These are phyloP conservation scores for Pulveroboletus sp. DNA, from an alignment of 768 basidiomycete species.

Conservation along the genomic window DNA sequence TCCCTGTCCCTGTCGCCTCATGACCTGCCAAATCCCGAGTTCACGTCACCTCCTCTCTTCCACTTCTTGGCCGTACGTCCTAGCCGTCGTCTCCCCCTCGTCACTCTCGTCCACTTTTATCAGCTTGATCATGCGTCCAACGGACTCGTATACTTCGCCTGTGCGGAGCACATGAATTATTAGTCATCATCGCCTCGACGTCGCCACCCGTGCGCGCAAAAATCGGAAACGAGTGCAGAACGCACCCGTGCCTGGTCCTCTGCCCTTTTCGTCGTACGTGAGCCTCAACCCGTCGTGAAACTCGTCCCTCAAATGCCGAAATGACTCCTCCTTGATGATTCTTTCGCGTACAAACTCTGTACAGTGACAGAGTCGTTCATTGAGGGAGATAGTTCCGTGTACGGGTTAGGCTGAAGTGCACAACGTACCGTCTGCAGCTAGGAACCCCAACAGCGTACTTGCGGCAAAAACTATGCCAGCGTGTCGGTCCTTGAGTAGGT, in stretches of 20 bases:
- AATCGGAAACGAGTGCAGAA: background rate
- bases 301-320: constrained; percentile 17
- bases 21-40: too few species aligned
- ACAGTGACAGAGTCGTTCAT: background rate
- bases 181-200: too few species aligned
- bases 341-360: constrained; percentile 16
- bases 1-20: too few species aligned
- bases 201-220: too few species aligned
- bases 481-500: constrained; percentile 14
- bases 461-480: constrained; percentile 15
- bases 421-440: constrained; percentile 16
- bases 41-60: constrained; percentile 4
- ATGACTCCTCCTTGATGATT: constrained; percentile 8
- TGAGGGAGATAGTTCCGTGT: background rate
- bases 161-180: background rate
- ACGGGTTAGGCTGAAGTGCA: background rate
- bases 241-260: constrained; percentile 13
- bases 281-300: constrained; percentile 19
- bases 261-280: constrained; percentile 10
- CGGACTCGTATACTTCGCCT: constrained; percentile 23
- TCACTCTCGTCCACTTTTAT: constrained; percentile 12
- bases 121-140: constrained; percentile 19
- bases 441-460: constrained; percentile 9
- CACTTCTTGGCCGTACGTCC: background rate
- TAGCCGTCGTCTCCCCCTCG: background rate